Percentiles rank a stretch among this genome's conserved stretches.
phyloP scores from a whole-genome alignment of 106 monocot genomes.

The Alisma plantagoaquatica region DNA sequence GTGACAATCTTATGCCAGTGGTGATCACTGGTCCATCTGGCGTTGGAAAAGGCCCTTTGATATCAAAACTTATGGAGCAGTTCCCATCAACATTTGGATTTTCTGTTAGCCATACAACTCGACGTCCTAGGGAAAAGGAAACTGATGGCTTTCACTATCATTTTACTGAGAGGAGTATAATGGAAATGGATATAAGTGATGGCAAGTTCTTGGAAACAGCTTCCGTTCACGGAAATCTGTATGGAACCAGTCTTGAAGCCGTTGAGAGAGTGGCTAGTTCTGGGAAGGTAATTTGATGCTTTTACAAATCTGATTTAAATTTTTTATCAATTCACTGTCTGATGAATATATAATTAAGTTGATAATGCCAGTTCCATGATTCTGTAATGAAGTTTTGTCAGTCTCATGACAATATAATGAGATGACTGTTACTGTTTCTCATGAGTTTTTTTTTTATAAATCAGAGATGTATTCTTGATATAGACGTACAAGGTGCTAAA shows the following conservation, averaged over 20 bases:
- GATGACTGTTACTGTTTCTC: too few species aligned
- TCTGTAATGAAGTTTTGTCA: neutral
- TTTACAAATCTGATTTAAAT: neutral
- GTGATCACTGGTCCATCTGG: slow-evolving; percentile 95
- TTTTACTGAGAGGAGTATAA: slow-evolving; percentile 51
- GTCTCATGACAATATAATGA: too few species aligned
- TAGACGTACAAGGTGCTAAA: slow-evolving; percentile 97
- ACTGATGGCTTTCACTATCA: slow-evolving; percentile 81
- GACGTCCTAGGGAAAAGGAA: slow-evolving; percentile 79
- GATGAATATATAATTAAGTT: neutral
- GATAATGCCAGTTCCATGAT: neutral
- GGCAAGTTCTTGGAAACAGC: slow-evolving; percentile 93
- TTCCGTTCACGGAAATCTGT: slow-evolving; percentile 88
- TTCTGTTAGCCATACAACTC: slow-evolving; percentile 95
- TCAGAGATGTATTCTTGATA: slow-evolving; percentile 95
- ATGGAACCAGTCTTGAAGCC: slow-evolving; percentile 91
- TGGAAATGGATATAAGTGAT: slow-evolving; percentile 82
- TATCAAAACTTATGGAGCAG: slow-evolving; percentile 74
- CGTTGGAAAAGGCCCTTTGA: slow-evolving; percentile 89
- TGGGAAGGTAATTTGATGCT: slow-evolving; percentile 91
- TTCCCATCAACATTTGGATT: slow-evolving; percentile 88
- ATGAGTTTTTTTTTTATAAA: too few species aligned
- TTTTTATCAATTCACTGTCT: neutral
- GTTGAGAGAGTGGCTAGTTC: slow-evolving; percentile 79
- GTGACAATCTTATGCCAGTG: slow-evolving; percentile 44